A percentile compares a stretch with the other conserved stretches of the same genome.
Conservation (phyloP, 805 yeast genomes). For the Candida montana region DNA sequence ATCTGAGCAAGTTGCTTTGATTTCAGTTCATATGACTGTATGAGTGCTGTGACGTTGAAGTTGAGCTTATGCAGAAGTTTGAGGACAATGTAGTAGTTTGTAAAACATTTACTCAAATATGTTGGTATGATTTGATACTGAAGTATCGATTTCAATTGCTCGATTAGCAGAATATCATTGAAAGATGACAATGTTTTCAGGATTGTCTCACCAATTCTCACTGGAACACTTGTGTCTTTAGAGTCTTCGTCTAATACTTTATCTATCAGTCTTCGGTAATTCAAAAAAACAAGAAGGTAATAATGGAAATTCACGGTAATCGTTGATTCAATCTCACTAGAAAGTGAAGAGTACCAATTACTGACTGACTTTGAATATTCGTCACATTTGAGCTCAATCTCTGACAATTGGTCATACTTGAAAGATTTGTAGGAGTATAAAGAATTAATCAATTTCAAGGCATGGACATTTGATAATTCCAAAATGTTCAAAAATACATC, state of each 20-base stretch:
- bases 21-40: constrained; percentile 6
- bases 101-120: constrained; percentile 6
- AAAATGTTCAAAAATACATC: constrained; percentile 11
- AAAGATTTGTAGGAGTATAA: constrained; percentile 2
- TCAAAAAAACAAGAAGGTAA: constrained; percentile 6
- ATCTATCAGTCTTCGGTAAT: constrained; percentile 5
- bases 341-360: constrained; percentile 4
- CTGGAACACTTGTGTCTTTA: background rate
- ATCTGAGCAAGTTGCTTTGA: constrained; percentile 2
- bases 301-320: constrained; percentile 6
- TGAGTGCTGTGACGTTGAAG: constrained; percentile 6
- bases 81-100: constrained; percentile 5
- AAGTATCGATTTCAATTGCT: constrained; percentile 2
- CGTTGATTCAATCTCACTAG: constrained; percentile 1
- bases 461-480: background rate
- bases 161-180: constrained; percentile 3
- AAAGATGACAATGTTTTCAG: background rate
- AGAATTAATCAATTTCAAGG: background rate
- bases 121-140: constrained; percentile 8
- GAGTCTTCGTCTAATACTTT: constrained; percentile 2
- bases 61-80: constrained; percentile 2
- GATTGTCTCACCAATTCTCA: background rate
- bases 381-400: background rate
- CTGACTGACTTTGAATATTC: background rate
- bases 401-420: background rate